Evolutionary conservation across 192 early-diverging fungal species (phyloP), one percentile per base, ranked within the genome.

Genomic region (Coemansia sp.): DNA sequence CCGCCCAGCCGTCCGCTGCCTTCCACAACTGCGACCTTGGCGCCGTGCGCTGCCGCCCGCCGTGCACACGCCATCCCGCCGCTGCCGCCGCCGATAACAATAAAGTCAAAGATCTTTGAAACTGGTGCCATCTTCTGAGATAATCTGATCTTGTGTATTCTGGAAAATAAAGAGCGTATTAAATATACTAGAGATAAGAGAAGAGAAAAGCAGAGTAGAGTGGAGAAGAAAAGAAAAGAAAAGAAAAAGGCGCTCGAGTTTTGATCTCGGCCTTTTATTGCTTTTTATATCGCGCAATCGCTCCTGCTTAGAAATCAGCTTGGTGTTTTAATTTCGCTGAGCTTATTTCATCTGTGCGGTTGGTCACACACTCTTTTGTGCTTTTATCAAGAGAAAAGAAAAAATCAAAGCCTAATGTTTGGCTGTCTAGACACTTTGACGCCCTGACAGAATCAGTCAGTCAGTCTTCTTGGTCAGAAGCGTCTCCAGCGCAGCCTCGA

Each of bases 41-140:
- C 92, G 40, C 94, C 94, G 72, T 98, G 92, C 21, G 88, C 85
- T 8, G 93, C 94, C 15, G 97, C 97, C 46, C 97, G 88, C 57
- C 97, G 88, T 7, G 97, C 96, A 21, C 92, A 92, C 22, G 95
- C 97, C 36, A 99, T 81, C 18, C 97, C 96, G 67, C 92, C 92
- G 71, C 87, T 89, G 46, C 97, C 95, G 69, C 92, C 97, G 63
- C 97, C 97, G 64, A 97, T 90, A 46, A 99, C 95, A n/a, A 99
- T 87, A 77, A 93, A 96, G 73, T 99, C 95, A 72, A 92, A 92
- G 26, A 87, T 71, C 41, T 55, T 67, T 42, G 79, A 62, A 39
- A 73, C 71, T 4, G 78, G 74, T 73, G 78, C 56, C 78, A 81
- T 81, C n/a, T 37, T 58, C 48, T 54, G 47, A 19, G 9, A 51